Base-by-base conservation (phyloP, 2,329 filamentous ascomycete species). In the Monilinia fructicola region DNA sequence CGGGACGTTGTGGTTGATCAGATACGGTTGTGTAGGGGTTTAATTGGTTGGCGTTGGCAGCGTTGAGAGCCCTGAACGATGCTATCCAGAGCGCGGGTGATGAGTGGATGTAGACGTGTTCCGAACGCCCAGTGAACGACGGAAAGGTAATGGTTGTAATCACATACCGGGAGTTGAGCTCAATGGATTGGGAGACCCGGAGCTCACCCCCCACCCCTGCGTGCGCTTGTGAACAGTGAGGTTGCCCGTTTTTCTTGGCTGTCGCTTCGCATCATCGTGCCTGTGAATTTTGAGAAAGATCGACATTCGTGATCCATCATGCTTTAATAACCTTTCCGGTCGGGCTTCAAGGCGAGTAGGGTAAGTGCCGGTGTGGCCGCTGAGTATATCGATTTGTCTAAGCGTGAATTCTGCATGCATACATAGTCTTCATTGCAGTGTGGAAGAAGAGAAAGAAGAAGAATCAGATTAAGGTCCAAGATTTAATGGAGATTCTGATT, bases 401-500 rank as follows among this genome's bases (percentile, higher is more conserved):
- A 52, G 58, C 44, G 58, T 18, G n/a, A 26, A 38, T 38, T 50
- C 26, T 18, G 44, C 21, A 21, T 61, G 44, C 58, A 60, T 60
- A 38, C 58, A 60, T 60, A 38, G 50, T 11, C 44, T 23, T 44
- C 44, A 50, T 61, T 38, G 28, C 3, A 35, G 31, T 35, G 31
- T 35, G 31, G 31, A 35, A 35, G 6, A 5, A 35, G 31, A 35
- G 9, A 1, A 40, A 50, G 50, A 50, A 23, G 35, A 50, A 61
- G n/a, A n/a, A n/a, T n/a, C n/a, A n/a, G n/a, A n/a, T n/a, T 50
- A 38, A 50, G 26, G 44, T 23, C 44, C 2, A 38, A 50, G 44
- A 50, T 61, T 21, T 60, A 28, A 50, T 60, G 44, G n/a, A 50
- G 58, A 61, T 61, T 44, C 58, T 40, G 58, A 61, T 61, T 44